Base-by-base conservation (phyloP, 2,329 filamentous ascomycete genomes). In the Aureobasidium vineae region DNA sequence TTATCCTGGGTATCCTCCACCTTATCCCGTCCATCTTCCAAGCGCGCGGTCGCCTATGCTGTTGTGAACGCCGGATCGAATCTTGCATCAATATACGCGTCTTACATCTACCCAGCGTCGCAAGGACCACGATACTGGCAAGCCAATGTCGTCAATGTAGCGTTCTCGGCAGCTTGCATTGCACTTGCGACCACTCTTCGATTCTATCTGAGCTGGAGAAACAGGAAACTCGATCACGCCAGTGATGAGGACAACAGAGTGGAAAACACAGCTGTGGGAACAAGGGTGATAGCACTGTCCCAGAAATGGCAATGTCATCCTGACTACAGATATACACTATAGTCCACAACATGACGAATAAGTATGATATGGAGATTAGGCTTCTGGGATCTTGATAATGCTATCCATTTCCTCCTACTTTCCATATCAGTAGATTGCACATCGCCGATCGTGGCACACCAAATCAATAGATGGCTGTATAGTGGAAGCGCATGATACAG, bases 1-100 rank as follows among this genome's bases (percentile, higher is more conserved):
- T 10, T 64, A 28, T 64, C 71, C 8, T 77, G 75, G 76, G 70
- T 76, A 0, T 73, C 75, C 0, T 73, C 75, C 26, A 72, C 71
- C 1, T 73, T 77, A 38, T 73, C 74, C 2, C 70, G 75, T 8
- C 76, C 76, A 0, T 71, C 75, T 19, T 73, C 74, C 7, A 78
- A 77, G 67, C 68, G 75, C 31, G 71, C 71, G 40, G 75, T 73
- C 38, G 68, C 69, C 28, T 71, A 77, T 47, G 73, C 73, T 1
- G 68, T 75, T 16, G 72, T 72, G n/a, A 77, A 76, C 40, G 72
- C 73, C n/a, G 71, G 75, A 8, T 73, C 72, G n/a, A 77, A 77
- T 61, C 70, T 71, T 0, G 76, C 76, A 2, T 74, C 71, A 4
- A 76, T 77, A 6, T 77, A 77, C 41, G 76, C 41, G 3, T 41